phyloP scores from a whole-genome alignment of 2,329 filamentous ascomycete species.

The Calonectria multiphialidica region DNA sequence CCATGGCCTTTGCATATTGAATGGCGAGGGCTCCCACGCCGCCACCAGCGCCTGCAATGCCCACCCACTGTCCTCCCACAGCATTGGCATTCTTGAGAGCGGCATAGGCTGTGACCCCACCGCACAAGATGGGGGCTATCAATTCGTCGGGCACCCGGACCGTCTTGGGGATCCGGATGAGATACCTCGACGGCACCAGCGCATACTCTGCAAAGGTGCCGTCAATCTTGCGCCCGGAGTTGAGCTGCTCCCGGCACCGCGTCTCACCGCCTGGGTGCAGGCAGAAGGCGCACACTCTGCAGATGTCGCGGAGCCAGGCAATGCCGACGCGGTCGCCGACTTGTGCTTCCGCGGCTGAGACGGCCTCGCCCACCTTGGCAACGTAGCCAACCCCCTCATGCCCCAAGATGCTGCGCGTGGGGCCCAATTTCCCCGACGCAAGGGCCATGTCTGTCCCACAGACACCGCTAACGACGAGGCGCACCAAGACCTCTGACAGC shows the following conservation, averaged over 20 bases:
- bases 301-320: slow-evolving; percentile 43
- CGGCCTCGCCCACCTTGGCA: slow-evolving; percentile 15
- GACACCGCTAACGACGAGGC: slow-evolving; percentile 28
- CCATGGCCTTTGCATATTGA: slow-evolving; percentile 56
- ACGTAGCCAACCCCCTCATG: slow-evolving; percentile 36
- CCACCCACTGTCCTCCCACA: slow-evolving; percentile 51
- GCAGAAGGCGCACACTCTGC: slow-evolving; percentile 50
- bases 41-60: slow-evolving; percentile 53
- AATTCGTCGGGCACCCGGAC: slow-evolving; percentile 47
- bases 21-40: slow-evolving; percentile 55
- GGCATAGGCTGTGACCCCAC: slow-evolving; percentile 58
- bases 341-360: slow-evolving; percentile 7
- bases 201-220: slow-evolving; percentile 56
- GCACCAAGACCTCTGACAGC: slow-evolving; percentile 22
- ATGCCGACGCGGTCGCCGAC: slow-evolving; percentile 26
- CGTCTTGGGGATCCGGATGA: slow-evolving; percentile 42
- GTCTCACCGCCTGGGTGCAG: slow-evolving; percentile 49
- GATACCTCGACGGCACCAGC: slow-evolving; percentile 50
- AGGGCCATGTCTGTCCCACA: slow-evolving; percentile 37
- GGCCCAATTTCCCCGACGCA: slow-evolving; percentile 30
- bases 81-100: slow-evolving; percentile 49
- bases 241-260: slow-evolving; percentile 48
- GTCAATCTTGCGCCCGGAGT: slow-evolving; percentile 49
- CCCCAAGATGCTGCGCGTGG: slow-evolving; percentile 30
- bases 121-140: slow-evolving; percentile 56